phyloP scores from a whole-genome alignment of 768 basidiomycete species.

The Trametes coccinea region DNA sequence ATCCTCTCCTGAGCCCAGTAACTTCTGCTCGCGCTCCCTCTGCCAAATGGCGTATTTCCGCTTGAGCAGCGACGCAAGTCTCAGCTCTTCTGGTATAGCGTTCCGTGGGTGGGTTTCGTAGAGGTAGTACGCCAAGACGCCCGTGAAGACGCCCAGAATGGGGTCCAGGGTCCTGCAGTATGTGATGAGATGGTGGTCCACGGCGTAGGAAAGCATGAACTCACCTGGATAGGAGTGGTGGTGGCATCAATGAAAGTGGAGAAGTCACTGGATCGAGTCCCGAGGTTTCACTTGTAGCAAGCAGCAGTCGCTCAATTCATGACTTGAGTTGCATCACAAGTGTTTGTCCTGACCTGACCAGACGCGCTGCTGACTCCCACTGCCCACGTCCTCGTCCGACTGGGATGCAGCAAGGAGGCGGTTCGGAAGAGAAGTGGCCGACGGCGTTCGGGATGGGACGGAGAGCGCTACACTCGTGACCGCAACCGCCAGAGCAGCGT shows the following conservation, averaged over 20 bases:
- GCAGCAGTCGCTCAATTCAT: neutral
- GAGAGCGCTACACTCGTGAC: slow-evolving; percentile 14
- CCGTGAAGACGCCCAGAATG: slow-evolving; percentile 75
- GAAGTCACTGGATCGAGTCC: neutral
- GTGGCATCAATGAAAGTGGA: slow-evolving; percentile 39
- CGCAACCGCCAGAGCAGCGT: slow-evolving; percentile 11
- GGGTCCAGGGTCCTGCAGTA: slow-evolving; percentile 62
- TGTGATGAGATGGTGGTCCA: neutral
- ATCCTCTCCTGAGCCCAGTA: slow-evolving; percentile 14
- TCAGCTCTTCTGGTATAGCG: slow-evolving; percentile 55
- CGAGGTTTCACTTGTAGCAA: neutral
- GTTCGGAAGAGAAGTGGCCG: slow-evolving; percentile 16
- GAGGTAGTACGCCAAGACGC: slow-evolving; percentile 75
- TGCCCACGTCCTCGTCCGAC: neutral
- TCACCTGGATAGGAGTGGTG: slow-evolving; percentile 55
- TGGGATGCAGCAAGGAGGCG: neutral
- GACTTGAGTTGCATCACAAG: neutral
- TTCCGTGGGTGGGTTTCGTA: slow-evolving; percentile 81
- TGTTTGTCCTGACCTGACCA: neutral
- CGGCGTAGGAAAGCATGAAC: slow-evolving; percentile 9
- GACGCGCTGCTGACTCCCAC: neutral
- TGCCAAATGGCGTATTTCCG: slow-evolving; percentile 66
- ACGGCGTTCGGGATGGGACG: slow-evolving; percentile 17
- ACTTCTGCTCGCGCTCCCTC: slow-evolving; percentile 23
- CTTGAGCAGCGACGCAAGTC: slow-evolving; percentile 50